A percentile compares a stretch with the other conserved stretches of the same genome.
These are phyloP conservation scores for Plasmopara viticola DNA, from an alignment of 352 stramenopile genomes.

Conservation along the genomic window DNA sequence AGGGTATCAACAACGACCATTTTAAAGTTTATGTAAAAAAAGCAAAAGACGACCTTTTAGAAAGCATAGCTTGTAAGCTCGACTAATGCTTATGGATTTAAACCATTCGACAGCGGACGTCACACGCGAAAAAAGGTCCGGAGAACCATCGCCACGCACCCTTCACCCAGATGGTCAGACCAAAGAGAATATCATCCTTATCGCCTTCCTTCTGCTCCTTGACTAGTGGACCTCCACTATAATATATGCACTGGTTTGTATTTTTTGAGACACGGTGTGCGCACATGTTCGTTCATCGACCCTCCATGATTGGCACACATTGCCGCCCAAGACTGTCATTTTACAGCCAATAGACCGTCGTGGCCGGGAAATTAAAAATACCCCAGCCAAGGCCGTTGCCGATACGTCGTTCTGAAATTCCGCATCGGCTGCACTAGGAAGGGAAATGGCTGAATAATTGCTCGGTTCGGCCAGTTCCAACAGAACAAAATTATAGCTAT, in stretches of 20 bases:
- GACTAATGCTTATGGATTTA: no score
- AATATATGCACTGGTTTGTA: background rate
- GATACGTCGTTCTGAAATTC: background rate
- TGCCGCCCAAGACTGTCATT: no score
- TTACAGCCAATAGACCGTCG: no score
- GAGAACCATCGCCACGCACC: background rate
- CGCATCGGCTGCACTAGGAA: slow-evolving; percentile 5
- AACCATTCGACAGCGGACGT: background rate
- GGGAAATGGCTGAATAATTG: slow-evolving; percentile 18
- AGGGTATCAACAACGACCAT: no score
- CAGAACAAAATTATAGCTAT: no score
- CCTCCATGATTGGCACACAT: no score
- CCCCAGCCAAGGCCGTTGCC: slow-evolving; percentile 1
- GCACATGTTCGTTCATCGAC: background rate
- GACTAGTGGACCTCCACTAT: background rate
- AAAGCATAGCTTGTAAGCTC: no score
- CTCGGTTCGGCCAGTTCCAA: slow-evolving; percentile 23
- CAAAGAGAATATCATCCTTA: background rate
- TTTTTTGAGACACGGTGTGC: background rate
- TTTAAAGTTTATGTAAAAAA: no score
- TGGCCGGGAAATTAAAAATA: background rate
- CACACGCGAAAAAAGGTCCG: background rate
- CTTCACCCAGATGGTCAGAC: background rate
- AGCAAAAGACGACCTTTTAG: no score
- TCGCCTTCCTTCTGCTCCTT: background rate